Base-by-base conservation (phyloP, 331 rosid species). In the Stylosanthes scabra region DNA sequence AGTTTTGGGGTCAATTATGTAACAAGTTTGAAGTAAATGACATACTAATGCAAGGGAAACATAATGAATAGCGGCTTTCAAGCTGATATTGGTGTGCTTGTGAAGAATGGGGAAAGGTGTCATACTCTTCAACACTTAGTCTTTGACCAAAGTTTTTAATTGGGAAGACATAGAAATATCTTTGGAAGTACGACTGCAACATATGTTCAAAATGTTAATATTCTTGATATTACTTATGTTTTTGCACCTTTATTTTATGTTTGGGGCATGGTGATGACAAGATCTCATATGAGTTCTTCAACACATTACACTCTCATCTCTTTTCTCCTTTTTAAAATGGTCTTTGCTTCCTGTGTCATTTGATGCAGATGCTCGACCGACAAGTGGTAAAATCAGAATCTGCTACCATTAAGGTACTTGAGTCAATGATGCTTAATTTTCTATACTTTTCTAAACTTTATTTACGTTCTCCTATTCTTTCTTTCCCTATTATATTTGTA, bases 311-410 rank as follows among this genome's bases (percentile, higher is more conserved):
- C 16, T 12, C 8, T 49, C 8, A 12, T 7, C 13, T 15, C 12
- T 49, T 49, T 12, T 12, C 14, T 6, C 55, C 55, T 49, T 49
- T 49, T 49, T 49, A 49, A 49, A 49, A 13, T 12, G 55, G 16
- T 55, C 34, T 59, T 63, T 4, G 11, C 34, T 31, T 7, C 76
- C 37, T 3, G 57, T 11, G 11, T 15, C 20, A 54, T 71, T 44
- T 31, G 11, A 59, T 83, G 86, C 91, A 94, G 99, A 85, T 87
- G 85, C 90, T 94, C 58, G 75, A 94, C 52, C 84, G 99, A 16
- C 97, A 94, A 88, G 97, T 94, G 79, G 97, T 94, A 65, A 94
- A 91, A 74, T 89, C 97, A 20, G 99, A 94, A 71, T 94, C 91
- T 61, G 99, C 97, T 54, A 91, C 96, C 40, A 89, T 94, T 62